Base-by-base conservation (phyloP, 805 yeast genomes). In the Pichia exigua region DNA sequence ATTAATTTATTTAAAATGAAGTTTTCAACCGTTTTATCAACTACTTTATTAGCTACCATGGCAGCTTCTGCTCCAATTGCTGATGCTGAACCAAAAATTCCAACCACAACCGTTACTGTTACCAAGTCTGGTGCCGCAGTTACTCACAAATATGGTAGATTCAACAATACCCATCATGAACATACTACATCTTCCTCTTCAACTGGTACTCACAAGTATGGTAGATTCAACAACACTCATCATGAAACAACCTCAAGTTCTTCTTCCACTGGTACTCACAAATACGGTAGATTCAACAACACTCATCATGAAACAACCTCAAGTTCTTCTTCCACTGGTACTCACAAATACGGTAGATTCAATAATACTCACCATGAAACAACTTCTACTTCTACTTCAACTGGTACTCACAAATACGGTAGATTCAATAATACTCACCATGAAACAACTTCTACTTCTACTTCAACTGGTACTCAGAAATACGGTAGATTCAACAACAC, bases 321-420 rank as follows among this genome's bases (percentile, higher is more conserved):
- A 41, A 68, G 74, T 40, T 53, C 70, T 21, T 32, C 56, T 12
- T 57, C 68, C 18, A 66, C 78, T 54, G 73, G 74, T 57, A 79
- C 84, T 45, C 82, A 81, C 70, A 73, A 65, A 56, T 71, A 69
- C 55, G 87, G 86, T 60, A 74, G 72, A 63, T 79, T 79, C 62
- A 73, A 79, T 72, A 73, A 73, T 59, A 52, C 74, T 74, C 55
- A 78, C 71, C 68, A 67, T 60, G 55, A 65, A 66, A 55, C 78
- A 13, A 55, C 73, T 11, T 48, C 63, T 39, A 68, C 75, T 40
- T 53, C 79, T 3, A 53, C 71, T 21, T 56, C 67, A 22, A 67
- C 77, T 55, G 73, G 73, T 56, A 79, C 84, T 44, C 82, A 81
- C 70, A 74, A 65, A 54, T 70, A 68, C 54, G 86, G 87, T 60